Evolutionary conservation across 257 asterid species (phyloP), one percentile per base, ranked within the genome.

Genomic region (Solanum lycopersicoides): DNA sequence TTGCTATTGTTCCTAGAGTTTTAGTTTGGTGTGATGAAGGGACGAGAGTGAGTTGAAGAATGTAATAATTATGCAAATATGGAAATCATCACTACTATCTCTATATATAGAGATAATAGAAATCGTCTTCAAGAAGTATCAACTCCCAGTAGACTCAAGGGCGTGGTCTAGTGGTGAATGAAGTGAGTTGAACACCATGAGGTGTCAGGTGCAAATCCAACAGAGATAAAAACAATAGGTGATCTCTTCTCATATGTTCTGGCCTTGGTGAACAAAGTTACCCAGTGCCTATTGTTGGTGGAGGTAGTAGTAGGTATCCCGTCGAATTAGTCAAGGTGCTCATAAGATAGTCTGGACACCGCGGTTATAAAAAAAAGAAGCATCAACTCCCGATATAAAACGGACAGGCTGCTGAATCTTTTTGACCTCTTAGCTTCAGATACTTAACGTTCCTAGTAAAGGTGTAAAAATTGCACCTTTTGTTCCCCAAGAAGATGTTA

Each of bases 401-500:
- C n/a, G 5, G 12, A 9, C 23, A 71, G 13, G 76, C 42, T 71
- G 7, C 76, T 15, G 42, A 71, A 71, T 32, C 42, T 8, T 32
- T 71, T 71, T 71, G n/a, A 18, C 42, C 76, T 71, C 76, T 71
- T 71, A 71, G 76, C 93, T 3, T 93, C 45, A 34, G 39, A 34
- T 34, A 72, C 25, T 72, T 34, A 16, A 72, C 34, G 45, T 72
- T 72, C 25, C 79, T 72, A 34, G 45, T 72, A 72, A 34, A 72
- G 45, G 45, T 72, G 45, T 34, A 18, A 15, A 34, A 73, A 18
- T 35, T 35, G 47, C 47, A 35, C 15, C 47, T 34, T 73, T 73
- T 35, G 45, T 35, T 73, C 47, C 30, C 3, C 47, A 23, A 35
- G 18, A 35, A 35, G 28, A 73, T 35, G 47, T 73, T 20, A 20